These are phyloP conservation scores for Auriscalpium microsporum DNA, from an alignment of 768 basidiomycete species.

Conservation along the genomic window DNA sequence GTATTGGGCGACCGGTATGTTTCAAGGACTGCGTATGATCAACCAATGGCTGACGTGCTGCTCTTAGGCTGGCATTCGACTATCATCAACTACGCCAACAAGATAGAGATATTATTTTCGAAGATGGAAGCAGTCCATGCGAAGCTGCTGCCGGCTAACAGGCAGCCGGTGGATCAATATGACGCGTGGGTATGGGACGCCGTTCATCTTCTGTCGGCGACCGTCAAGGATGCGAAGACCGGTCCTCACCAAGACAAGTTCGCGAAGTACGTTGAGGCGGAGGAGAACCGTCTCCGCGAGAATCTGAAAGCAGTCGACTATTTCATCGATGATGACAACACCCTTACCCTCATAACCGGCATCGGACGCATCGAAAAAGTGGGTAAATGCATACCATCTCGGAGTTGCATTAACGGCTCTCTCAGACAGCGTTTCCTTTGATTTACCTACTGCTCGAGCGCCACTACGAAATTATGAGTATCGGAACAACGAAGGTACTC, in stretches of 20 bases:
- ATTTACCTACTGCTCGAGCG: constrained; percentile 4
- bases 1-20: constrained; percentile 16
- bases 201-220: not conserved
- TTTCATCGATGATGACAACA: constrained; percentile 20
- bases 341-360: constrained; percentile 16
- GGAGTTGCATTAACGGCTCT: not conserved
- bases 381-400: not conserved
- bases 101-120: not conserved
- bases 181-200: not conserved
- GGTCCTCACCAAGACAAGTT: constrained; percentile 4
- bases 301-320: constrained; percentile 17
- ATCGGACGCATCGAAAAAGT: constrained; percentile 19
- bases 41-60: not conserved
- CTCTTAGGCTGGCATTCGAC: not conserved
- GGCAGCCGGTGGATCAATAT: not conserved
- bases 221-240: not conserved
- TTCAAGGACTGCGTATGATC: not conserved
- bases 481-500: not conserved
- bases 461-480: constrained; percentile 2
- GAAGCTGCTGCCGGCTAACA: not conserved
- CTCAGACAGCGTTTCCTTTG: not conserved
- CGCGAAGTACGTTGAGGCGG: constrained; percentile 11
- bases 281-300: constrained; percentile 16
- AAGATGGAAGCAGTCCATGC: not conserved
- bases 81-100: not conserved